Evolutionary conservation across 1,284 basidiomycete species (phyloP), one percentile per base, ranked within the genome.

Genomic region (Coniferiporia sulphurascens): DNA sequence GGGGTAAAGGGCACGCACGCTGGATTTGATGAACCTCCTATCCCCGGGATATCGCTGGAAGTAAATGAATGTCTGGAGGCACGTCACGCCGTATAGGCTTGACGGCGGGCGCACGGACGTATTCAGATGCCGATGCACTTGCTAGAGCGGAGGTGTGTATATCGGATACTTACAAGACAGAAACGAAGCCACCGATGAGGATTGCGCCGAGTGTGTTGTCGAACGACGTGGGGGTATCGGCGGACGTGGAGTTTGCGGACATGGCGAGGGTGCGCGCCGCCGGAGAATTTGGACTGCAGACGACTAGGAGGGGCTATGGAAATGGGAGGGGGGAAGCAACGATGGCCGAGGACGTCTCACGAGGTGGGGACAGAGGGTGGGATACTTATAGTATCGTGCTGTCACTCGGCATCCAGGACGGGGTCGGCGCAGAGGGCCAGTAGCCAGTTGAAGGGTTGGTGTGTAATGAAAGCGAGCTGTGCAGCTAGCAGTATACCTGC

Each of bases 31-130:
- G 13, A 58, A 45, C 3, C 63, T 46, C 10, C 68, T 65, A 64
- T 85, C 83, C 10, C 68, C 70, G 1, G 73, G 69, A 41, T 67
- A 72, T 32, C 71, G 66, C 56, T 73, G 71, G 65, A 79, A 84
- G 67, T 81, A 85, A 13, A 77, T 73, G 61, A 74, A 81, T 3
- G 78, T 77, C 65, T 85, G 83, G 9, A 77, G 72, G 58, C 78
- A 82, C 7, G 82, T 83, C 4, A 84, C 68, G 1, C 83, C 83
- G 74, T 80, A 85, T 10, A 85, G 68, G 22, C 83, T 85, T 59
- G 27, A 43, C 12, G n/a, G 41, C 10, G n/a, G n/a, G 41, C 10
- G n/a, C n/a, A 43, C 10, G 41, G n/a, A 43, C 3, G 41, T 43
- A 7, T 12, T 43, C n/a, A n/a, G 27, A 27, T 5, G 27, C 5